These are phyloP conservation scores for Candida piceae DNA, from an alignment of 805 yeast species.

Conservation along the genomic window DNA sequence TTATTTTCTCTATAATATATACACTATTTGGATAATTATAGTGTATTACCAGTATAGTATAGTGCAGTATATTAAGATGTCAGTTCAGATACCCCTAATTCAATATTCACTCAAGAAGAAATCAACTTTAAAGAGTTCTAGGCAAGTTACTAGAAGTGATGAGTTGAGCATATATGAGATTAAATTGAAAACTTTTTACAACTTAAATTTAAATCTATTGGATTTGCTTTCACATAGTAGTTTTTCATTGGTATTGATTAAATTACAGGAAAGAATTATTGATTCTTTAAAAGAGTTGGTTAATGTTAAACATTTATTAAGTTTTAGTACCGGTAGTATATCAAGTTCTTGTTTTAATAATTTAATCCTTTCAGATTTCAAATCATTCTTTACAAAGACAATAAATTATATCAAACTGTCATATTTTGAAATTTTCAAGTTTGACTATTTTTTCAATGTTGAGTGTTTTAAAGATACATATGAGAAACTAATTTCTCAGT, in stretches of 20 bases:
- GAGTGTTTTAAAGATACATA: slow-evolving; percentile 6
- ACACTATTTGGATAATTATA: no score
- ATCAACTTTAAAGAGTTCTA: no score
- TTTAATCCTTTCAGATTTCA: slow-evolving; percentile 7
- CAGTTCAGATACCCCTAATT: no score
- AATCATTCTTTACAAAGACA: slow-evolving; percentile 1
- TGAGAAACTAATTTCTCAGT: no score
- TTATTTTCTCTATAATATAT: no score
- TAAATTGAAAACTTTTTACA: slow-evolving; percentile 14
- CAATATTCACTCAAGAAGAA: no score
- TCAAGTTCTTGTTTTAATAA: slow-evolving; percentile 14
- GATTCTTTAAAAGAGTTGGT: slow-evolving; percentile 9
- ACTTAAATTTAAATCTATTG: slow-evolving; percentile 12
- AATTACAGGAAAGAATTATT: slow-evolving; percentile 8
- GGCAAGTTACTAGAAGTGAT: slow-evolving; percentile 1
- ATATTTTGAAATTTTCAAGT: slow-evolving; percentile 10
- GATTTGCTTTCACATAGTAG: slow-evolving; percentile 11
- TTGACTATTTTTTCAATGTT: slow-evolving; percentile 9
- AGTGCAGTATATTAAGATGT: no score
- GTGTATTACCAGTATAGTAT: no score
- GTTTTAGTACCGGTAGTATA: slow-evolving; percentile 9
- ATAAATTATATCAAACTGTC: slow-evolving; percentile 1
- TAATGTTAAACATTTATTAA: slow-evolving; percentile 7
- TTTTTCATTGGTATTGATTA: slow-evolving; percentile 8
- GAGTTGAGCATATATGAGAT: slow-evolving; percentile 8